Conservation (phyloP, 352 stramenopile species). For the Globisporangium rhizosaccharum region DNA sequence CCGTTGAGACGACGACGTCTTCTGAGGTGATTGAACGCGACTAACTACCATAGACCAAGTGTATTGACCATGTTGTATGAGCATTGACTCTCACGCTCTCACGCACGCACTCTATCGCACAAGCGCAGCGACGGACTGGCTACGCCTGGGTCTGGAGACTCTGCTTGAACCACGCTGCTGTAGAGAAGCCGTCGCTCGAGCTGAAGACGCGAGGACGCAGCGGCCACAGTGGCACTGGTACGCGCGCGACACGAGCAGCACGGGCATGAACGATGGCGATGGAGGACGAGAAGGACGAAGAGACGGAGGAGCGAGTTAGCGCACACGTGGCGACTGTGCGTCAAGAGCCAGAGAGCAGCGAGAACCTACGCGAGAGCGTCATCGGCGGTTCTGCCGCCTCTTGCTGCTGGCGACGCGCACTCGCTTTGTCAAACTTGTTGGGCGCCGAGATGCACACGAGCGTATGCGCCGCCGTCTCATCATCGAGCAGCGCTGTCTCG, state of each 20-base stretch:
- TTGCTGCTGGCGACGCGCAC: neutral
- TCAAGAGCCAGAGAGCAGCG: neutral
- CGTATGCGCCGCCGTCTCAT: neutral
- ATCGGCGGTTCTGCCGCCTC: neutral
- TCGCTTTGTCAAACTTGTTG: slow-evolving; percentile 2
- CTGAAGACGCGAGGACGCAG: slow-evolving; percentile 8
- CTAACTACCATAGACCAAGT: too few species aligned
- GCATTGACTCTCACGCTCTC: too few species aligned
- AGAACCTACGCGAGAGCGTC: neutral
- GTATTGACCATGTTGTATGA: too few species aligned
- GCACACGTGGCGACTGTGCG: neutral
- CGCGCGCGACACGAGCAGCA: neutral
- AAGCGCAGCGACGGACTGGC: too few species aligned
- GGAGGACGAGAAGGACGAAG: neutral
- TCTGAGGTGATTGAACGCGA: too few species aligned
- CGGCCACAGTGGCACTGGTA: slow-evolving; percentile 5
- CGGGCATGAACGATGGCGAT: neutral
- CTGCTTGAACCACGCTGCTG: slow-evolving; percentile 8
- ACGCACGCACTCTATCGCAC: too few species aligned
- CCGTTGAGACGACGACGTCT: too few species aligned
- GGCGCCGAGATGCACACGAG: slow-evolving; percentile 9
- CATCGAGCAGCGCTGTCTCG: neutral
- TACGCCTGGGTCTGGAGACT: neutral
- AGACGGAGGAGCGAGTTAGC: neutral
- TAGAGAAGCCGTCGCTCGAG: slow-evolving; percentile 15